Evolutionary conservation across 2,329 filamentous ascomycete genomes (phyloP), one percentile per base, ranked within the genome.

Genomic region (Alternaria triticimaculans): DNA sequence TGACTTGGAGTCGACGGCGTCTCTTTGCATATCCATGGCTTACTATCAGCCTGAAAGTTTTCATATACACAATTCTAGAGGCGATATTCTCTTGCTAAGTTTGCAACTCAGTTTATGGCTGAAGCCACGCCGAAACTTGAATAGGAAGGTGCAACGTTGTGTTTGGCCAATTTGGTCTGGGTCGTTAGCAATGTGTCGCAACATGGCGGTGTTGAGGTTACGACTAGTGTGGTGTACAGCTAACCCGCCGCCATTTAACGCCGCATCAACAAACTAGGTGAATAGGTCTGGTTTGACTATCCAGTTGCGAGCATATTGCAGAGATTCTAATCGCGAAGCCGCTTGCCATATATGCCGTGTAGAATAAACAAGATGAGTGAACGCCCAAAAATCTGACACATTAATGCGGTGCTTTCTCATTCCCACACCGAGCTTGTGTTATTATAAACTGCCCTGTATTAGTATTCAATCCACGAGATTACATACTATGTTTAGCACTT

Each of bases 1-100:
- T 37, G 55, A 53, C 23, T 41, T 18, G 55, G 55, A 43, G 55
- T 55, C 30, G 33, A 58, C 20, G 55, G 55, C 41, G 55, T 48
- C 23, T 55, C 15, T 44, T 55, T 26, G 18, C 30, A 51, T 25
- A 23, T 37, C 30, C 9, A 37, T 28, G 23, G 46, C 33, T 55
- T 25, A 14, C 15, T 5, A 55, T 28, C 12, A 20, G 37, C 25
- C 10, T 28, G n/a, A 8, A 30, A 23, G 33, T 28, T 55, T 43
- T 21, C 21, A 20, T 44, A 41, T 44, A 28, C 18, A 28, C 9
- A 21, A 26, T 33, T 23, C 4, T 15, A 12, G 30, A 41, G 30
- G 28, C 28, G 30, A 30, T 7, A 23, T 20, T 53, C 49, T 51
- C 12, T 11, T 20, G 43, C 43, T 23, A 23, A 4, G 6, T 53